Conservation (phyloP, 352 stramenopile species). For the Globisporangium iwayamae region DNA sequence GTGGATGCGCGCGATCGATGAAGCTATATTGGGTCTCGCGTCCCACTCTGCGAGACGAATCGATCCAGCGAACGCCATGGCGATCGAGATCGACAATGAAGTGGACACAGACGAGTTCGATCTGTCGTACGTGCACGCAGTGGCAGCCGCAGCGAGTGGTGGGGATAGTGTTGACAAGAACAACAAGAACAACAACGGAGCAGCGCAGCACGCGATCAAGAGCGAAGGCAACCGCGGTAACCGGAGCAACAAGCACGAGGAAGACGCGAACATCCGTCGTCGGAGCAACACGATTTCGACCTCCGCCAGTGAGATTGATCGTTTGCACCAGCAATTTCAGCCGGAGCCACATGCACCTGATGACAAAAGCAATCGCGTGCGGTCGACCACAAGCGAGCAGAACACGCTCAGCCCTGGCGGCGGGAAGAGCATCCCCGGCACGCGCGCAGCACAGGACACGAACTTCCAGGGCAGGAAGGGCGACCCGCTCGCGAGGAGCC, state of each 20-base stretch:
- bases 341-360: constrained; percentile 18
- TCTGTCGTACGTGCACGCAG: constrained; percentile 35
- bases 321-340: constrained; percentile 28
- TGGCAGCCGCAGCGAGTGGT: constrained; percentile 16
- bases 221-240: constrained; percentile 2
- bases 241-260: constrained; percentile 1
- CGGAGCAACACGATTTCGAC: constrained; percentile 39
- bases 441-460: background rate
- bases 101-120: constrained; percentile 78
- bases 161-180: constrained; percentile 22
- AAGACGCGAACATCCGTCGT: constrained; percentile 10
- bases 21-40: constrained; percentile 62
- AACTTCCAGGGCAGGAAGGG: constrained; percentile 7
- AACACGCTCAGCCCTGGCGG: background rate
- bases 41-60: constrained; percentile 59
- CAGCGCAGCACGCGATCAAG: constrained; percentile 2
- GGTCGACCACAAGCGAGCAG: constrained; percentile 8
- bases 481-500: constrained; percentile 9
- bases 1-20: constrained; percentile 84
- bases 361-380: background rate
- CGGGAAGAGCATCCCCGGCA: constrained; percentile 1
- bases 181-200: constrained; percentile 22
- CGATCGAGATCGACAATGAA: constrained; percentile 89
- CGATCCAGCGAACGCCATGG: constrained; percentile 65
- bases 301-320: constrained; percentile 30